Percentiles rank a stretch among this genome's conserved stretches.
Evolutionary conservation across 1,284 basidiomycete species (phyloP).

Genomic region (Ceratobasidium sp.): DNA sequence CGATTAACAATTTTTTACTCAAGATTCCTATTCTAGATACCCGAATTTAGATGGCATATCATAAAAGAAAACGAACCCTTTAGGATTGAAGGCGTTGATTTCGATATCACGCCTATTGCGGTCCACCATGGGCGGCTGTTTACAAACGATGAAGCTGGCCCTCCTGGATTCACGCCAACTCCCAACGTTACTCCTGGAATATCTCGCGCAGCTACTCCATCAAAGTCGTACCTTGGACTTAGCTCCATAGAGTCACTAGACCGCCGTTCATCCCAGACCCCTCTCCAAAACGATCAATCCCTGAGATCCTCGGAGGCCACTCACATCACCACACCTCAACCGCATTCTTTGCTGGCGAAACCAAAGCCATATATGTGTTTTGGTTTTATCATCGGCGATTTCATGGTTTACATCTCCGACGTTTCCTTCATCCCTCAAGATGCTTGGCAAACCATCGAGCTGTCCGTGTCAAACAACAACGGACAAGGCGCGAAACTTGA

Average conservation of each 20-base stretch:
- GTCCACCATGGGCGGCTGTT: slow-evolving; percentile 43
- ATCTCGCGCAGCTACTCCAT: slow-evolving; percentile 24
- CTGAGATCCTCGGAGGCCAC: neutral
- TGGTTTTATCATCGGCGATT: slow-evolving; percentile 77
- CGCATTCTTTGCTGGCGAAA: neutral
- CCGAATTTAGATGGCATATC: slow-evolving; percentile 83
- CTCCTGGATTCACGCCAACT: slow-evolving; percentile 8
- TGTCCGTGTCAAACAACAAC: neutral
- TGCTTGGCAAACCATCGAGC: slow-evolving; percentile 67
- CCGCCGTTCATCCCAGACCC: neutral
- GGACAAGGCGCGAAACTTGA: neutral
- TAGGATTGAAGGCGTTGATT: slow-evolving; percentile 21
- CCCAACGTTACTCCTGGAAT: slow-evolving; percentile 26
- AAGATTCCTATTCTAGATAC: slow-evolving; percentile 63
- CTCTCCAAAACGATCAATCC: neutral
- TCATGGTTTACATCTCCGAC: slow-evolving; percentile 79
- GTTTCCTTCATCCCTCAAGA: slow-evolving; percentile 78
- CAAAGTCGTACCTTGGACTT: neutral
- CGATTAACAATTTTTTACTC: neutral
- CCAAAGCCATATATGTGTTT: slow-evolving; percentile 71
- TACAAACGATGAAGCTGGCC: slow-evolving; percentile 16
- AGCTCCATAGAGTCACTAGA: slow-evolving; percentile 23
- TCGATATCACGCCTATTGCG: slow-evolving; percentile 41
- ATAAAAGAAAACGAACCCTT: slow-evolving; percentile 59
- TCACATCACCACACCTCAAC: neutral